Evolutionary conservation across 345 rosid genomes (phyloP).

Genomic region (Eucalyptus dawsonii): DNA sequence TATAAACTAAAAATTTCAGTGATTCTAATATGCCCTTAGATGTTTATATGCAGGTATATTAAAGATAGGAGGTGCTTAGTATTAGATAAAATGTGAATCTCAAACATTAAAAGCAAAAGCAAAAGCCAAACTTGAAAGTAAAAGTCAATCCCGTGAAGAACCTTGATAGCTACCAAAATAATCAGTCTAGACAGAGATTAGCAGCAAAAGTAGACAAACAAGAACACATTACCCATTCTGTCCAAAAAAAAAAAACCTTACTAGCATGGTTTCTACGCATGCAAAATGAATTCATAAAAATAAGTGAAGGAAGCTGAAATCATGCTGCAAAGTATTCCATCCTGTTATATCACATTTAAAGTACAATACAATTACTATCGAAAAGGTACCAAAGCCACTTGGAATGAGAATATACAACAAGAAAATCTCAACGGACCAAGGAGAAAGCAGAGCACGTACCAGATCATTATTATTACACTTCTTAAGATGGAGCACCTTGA

Average conservation of each 20-base stretch:
- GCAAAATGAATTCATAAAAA: neutral
- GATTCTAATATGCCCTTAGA: neutral
- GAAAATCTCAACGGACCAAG: neutral
- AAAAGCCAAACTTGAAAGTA: neutral
- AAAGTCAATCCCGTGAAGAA: neutral
- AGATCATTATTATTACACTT: slow-evolving; percentile 82
- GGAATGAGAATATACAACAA: neutral
- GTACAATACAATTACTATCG: neutral
- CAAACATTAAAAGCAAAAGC: neutral
- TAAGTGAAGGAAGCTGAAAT: neutral
- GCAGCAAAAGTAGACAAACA: neutral
- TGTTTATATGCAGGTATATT: neutral
- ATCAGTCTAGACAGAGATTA: neutral
- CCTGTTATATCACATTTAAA: neutral
- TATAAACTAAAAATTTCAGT: neutral
- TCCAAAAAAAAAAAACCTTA: neutral
- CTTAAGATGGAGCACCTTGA: slow-evolving; percentile 89
- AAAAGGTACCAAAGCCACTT: neutral
- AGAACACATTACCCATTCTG: neutral
- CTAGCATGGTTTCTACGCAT: neutral
- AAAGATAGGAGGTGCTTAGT: neutral
- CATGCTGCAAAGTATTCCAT: neutral
- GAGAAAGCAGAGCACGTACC: slow-evolving; percentile 19
- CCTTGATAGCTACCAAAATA: neutral
- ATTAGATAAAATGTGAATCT: neutral